A percentile compares a stretch with the other conserved stretches of the same genome.
These are phyloP conservation scores for Corylus avellana DNA, from an alignment of 306 rosid genomes.

Conservation along the genomic window DNA sequence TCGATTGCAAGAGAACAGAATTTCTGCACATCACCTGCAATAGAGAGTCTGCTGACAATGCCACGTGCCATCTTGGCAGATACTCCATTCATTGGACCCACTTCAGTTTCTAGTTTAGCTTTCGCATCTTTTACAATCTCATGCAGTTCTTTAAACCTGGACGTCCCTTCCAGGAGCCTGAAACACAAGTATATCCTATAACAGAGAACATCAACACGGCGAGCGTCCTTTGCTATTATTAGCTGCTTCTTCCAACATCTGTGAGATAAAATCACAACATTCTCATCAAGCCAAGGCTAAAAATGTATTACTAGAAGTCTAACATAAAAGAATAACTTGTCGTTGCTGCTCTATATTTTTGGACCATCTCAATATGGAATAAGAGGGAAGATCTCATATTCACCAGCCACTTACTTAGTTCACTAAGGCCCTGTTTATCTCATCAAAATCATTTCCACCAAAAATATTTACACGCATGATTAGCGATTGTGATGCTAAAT, in stretches of 20 bases:
- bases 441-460: not conserved
- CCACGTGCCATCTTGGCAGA: conserved; percentile 97
- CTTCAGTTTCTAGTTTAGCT: conserved; percentile 84
- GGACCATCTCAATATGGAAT: conserved; percentile 11
- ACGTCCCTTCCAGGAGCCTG: conserved; percentile 84
- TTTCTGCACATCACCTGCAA: conserved; percentile 84
- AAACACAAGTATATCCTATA: conserved; percentile 90
- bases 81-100: conserved; percentile 84
- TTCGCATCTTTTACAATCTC: conserved; percentile 79
- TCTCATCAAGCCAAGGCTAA: conserved; percentile 26
- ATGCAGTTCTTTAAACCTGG: conserved; percentile 81
- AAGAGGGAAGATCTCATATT: not conserved
- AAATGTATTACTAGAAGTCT: conserved; percentile 12
- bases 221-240: conserved; percentile 87
- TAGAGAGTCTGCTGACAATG: conserved; percentile 92
- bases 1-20: conserved; percentile 86
- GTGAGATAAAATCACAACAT: conserved; percentile 37
- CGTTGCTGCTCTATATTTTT: conserved; percentile 6
- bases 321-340: conserved; percentile 11
- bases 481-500: not conserved
- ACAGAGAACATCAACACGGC: conserved; percentile 89
- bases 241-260: conserved; percentile 98
- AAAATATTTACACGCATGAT: not conserved
- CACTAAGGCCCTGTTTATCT: not conserved
- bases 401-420: conserved; percentile 6